These are phyloP conservation scores for Stagonosporopsis tanaceti DNA, from an alignment of 2,329 filamentous ascomycete genomes.

Conservation along the genomic window DNA sequence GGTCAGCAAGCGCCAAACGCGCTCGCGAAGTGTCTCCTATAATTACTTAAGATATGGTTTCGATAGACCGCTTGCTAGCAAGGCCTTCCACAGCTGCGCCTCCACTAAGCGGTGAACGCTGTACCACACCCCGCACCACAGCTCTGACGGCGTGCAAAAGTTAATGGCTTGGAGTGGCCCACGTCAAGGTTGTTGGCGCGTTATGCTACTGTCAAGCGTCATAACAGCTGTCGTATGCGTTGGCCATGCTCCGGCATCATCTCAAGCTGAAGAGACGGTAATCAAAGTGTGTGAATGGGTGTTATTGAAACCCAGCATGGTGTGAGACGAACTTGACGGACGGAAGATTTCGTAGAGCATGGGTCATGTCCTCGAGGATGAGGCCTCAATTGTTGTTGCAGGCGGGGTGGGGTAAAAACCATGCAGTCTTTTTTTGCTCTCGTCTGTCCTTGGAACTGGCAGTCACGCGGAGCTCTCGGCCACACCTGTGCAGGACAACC, in stretches of 20 bases:
- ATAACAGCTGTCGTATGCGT: background rate
- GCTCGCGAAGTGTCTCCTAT: slow-evolving; percentile 9
- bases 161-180: slow-evolving; percentile 8
- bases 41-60: slow-evolving; percentile 14
- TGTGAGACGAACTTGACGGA: background rate
- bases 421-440: slow-evolving; percentile 1
- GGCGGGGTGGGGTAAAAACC: slow-evolving; percentile 19
- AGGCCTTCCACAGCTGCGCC: slow-evolving; percentile 6
- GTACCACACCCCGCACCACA: slow-evolving; percentile 11
- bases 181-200: slow-evolving; percentile 4
- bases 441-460: slow-evolving; percentile 7
- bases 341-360: slow-evolving; percentile 1
- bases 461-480: slow-evolving; percentile 15
- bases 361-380: slow-evolving; percentile 3
- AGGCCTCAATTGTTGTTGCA: slow-evolving; percentile 19
- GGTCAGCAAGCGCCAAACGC: slow-evolving; percentile 19
- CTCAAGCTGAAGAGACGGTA: background rate
- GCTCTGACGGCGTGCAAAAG: slow-evolving; percentile 1
- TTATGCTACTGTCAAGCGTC: slow-evolving; percentile 14
- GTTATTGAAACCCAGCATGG: background rate
- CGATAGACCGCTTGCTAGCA: slow-evolving; percentile 14
- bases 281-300: too few relatives aligned
- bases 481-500: slow-evolving; percentile 1
- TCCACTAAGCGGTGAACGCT: slow-evolving; percentile 9
- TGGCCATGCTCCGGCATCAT: background rate